Evolutionary conservation across 2,329 filamentous ascomycete genomes (phyloP), one percentile per base, ranked within the genome.

Genomic region (Arthrobotrys musiformis): DNA sequence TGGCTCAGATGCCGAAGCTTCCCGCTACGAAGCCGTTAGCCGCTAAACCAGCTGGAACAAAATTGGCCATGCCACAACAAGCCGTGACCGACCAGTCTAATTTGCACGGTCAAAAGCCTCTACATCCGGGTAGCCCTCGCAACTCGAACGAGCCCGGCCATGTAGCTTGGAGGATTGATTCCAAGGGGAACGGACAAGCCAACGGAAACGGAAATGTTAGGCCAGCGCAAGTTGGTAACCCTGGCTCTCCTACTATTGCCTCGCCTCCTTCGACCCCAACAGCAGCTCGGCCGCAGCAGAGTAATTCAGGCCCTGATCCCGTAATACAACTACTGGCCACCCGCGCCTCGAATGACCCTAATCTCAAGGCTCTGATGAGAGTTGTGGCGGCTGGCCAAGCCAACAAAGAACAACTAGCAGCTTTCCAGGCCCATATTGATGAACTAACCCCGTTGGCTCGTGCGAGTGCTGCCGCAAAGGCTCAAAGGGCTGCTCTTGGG

Each of bases 311-410:
- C 24, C 84, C 87, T n/a, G 92, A 94, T 81, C 92, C 92, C 0
- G 93, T 95, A 48, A 94, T 95, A 69, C 90, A 93, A 61, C 89
- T 92, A 79, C 85, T 95, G 26, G 92, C 92, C 0, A 90, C 92
- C 80, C 89, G 89, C 79, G 92, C 92, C 5, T 91, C 91, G 0
- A 89, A 88, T 26, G 91, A 95, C 81, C 87, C 89, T 0, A 87
- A 91, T 68, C 85, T 95, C 8, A 90, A 93, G 70, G 89, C 91
- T 37, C 85, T 95, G 0, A 95, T 95, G 92, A 93, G 93, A 82
- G 89, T 92, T 64, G 92, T 95, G 0, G 92, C 92, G 0, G 89
- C 90, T 28, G 92, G 92, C 0, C 88, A 90, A 79, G 92, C 92
- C 0, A 89, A 88, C 11, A 87, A 89, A 40, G 88, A 89, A 13